phyloP scores from a whole-genome alignment of 257 asterid species.

The Nicotiana tomentosiformis region DNA sequence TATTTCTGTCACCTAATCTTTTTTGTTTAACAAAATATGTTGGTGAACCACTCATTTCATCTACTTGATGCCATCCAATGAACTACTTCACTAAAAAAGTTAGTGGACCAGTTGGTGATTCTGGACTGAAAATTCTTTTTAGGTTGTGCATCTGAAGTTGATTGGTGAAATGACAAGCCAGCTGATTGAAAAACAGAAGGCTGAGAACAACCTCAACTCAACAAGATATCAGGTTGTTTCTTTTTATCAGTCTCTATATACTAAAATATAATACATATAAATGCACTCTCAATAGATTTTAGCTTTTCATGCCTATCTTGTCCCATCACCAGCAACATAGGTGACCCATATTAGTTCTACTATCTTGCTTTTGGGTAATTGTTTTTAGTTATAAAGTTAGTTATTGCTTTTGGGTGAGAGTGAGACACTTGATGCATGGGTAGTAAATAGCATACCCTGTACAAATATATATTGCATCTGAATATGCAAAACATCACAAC shows the following conservation, averaged over 20 bases:
- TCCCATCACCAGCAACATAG: neutral
- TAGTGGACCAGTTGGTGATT: neutral
- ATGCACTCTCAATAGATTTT: neutral
- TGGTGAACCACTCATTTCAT: neutral
- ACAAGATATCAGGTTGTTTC: slow-evolving; percentile 15
- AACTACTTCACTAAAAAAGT: neutral
- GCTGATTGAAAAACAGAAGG: slow-evolving; percentile 16
- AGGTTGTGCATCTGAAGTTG: slow-evolving; percentile 13
- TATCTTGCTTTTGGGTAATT: neutral
- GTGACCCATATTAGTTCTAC: neutral
- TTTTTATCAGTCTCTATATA: neutral
- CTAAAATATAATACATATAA: neutral
- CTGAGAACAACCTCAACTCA: slow-evolving; percentile 19
- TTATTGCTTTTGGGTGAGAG: neutral
- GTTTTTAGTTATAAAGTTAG: neutral
- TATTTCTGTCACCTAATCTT: neutral
- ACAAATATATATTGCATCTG: neutral
- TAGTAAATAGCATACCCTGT: neutral
- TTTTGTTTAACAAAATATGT: neutral
- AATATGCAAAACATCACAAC: neutral
- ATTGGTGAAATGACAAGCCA: slow-evolving; percentile 11
- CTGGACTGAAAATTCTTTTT: neutral
- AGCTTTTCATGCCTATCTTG: neutral
- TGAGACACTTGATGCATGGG: neutral
- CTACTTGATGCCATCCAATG: neutral